phyloP scores from a whole-genome alignment of 2,329 filamentous ascomycete species.

The Aaosphaeria pasadenensis region DNA sequence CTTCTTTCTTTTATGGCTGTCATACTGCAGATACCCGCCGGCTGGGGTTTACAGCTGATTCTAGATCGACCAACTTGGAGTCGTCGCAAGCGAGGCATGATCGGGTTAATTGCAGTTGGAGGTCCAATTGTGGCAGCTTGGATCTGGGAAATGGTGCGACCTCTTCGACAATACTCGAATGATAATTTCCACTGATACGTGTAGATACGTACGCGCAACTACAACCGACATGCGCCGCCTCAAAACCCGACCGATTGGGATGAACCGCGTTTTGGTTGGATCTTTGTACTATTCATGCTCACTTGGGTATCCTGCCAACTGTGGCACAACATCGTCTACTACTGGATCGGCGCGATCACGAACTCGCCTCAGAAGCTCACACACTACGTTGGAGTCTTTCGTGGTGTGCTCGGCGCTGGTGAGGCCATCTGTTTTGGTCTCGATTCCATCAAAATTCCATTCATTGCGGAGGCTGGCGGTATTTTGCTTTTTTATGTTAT shows the following conservation, averaged over 20 bases:
- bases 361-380: constrained; percentile 31
- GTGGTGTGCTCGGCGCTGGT: constrained; percentile 27
- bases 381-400: constrained; percentile 29
- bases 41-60: constrained; percentile 26
- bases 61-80: constrained; percentile 26
- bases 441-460: constrained; percentile 27
- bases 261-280: constrained; percentile 22
- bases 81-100: constrained; percentile 23
- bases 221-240: constrained; percentile 20
- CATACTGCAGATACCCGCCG: constrained; percentile 26
- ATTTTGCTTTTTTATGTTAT: constrained; percentile 26
- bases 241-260: constrained; percentile 25
- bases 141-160: constrained; percentile 29
- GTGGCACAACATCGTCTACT: constrained; percentile 32
- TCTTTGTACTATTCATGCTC: constrained; percentile 29
- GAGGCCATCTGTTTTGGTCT: constrained; percentile 31
- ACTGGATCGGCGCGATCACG: constrained; percentile 30
- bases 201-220: constrained; percentile 27
- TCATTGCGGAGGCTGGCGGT: constrained; percentile 26
- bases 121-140: constrained; percentile 25
- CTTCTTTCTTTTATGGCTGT: constrained; percentile 28
- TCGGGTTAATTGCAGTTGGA: constrained; percentile 22
- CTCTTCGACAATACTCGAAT: neutral
- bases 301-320: constrained; percentile 30
- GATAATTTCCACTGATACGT: neutral